phyloP scores from a whole-genome alignment of 352 stramenopile species.

The Pythium coloratum region DNA sequence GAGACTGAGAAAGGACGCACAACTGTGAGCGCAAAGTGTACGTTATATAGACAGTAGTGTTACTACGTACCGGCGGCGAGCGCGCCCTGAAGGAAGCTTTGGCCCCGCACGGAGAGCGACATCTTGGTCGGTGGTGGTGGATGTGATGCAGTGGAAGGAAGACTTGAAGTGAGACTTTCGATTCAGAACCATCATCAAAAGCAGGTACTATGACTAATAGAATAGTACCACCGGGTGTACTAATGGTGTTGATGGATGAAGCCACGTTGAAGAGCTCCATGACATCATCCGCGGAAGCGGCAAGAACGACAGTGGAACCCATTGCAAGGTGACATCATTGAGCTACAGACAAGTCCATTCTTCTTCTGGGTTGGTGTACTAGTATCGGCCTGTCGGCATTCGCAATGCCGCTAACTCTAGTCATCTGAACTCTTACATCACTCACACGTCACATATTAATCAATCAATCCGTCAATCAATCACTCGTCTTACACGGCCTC shows the following conservation, averaged over 20 bases:
- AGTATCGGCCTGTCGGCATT: neutral
- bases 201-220: neutral
- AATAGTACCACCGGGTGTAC: neutral
- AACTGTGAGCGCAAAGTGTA: neutral
- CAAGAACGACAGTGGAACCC: neutral
- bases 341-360: neutral
- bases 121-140: slow-evolving; percentile 1
- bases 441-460: neutral
- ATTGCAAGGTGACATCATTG: neutral
- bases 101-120: slow-evolving; percentile 15
- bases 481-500: slow-evolving; percentile 6
- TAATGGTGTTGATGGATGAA: neutral
- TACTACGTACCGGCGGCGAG: slow-evolving; percentile 13
- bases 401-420: neutral
- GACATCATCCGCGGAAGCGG: slow-evolving; percentile 8
- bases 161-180: slow-evolving; percentile 18
- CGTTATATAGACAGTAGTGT: neutral
- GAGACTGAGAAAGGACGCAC: slow-evolving; percentile 11
- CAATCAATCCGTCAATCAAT: neutral
- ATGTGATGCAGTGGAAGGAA: neutral
- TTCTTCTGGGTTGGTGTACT: too few species aligned
- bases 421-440: neutral
- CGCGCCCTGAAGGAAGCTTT: slow-evolving; percentile 22
- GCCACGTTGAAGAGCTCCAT: slow-evolving; percentile 5
- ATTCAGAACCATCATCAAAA: neutral